These are phyloP conservation scores for Nitzschia putrida DNA, from an alignment of 108 stramenopile genomes.

Conservation along the genomic window DNA sequence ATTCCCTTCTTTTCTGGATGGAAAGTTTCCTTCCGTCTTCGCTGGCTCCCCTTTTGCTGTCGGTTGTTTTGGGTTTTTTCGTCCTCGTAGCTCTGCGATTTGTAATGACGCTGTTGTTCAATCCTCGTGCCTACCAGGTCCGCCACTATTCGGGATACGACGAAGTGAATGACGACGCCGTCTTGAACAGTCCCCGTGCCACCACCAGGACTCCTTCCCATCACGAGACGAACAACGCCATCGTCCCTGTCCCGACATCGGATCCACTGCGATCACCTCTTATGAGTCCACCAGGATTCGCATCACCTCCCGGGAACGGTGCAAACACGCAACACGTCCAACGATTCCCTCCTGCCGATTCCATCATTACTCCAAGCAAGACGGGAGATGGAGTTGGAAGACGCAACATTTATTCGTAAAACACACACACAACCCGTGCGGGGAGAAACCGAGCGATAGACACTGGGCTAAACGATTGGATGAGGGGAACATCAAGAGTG, in stretches of 20 bases:
- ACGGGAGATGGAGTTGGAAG: conserved; percentile 42
- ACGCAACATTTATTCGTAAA: conserved; percentile 37
- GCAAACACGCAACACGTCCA: conserved; percentile 5
- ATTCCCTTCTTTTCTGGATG: conserved; percentile 26
- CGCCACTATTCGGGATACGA: conserved; percentile 18
- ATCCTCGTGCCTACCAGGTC: conserved; percentile 12
- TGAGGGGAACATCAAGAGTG: too few relatives aligned
- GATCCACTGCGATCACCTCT: conserved; percentile 12
- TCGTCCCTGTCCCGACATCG: background rate
- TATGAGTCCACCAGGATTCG: conserved; percentile 12
- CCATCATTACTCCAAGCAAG: conserved; percentile 44
- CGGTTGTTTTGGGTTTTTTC: conserved; percentile 1
- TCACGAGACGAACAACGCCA: background rate
- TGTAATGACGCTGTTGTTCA: conserved; percentile 19
- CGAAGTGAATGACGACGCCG: conserved; percentile 8
- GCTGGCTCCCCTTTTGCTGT: conserved; percentile 11
- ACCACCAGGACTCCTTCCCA: conserved; percentile 7
- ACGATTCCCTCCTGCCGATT: background rate
- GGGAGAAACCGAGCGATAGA: too few relatives aligned
- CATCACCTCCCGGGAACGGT: conserved; percentile 19
- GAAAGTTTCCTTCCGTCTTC: conserved; percentile 18
- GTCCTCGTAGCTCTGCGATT: conserved; percentile 8
- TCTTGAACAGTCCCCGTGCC: conserved; percentile 6
- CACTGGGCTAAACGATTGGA: too few relatives aligned
- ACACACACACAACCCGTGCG: too few relatives aligned